These are phyloP conservation scores for Eucalyptus regnans DNA, from an alignment of 345 rosid species.

Conservation along the genomic window DNA sequence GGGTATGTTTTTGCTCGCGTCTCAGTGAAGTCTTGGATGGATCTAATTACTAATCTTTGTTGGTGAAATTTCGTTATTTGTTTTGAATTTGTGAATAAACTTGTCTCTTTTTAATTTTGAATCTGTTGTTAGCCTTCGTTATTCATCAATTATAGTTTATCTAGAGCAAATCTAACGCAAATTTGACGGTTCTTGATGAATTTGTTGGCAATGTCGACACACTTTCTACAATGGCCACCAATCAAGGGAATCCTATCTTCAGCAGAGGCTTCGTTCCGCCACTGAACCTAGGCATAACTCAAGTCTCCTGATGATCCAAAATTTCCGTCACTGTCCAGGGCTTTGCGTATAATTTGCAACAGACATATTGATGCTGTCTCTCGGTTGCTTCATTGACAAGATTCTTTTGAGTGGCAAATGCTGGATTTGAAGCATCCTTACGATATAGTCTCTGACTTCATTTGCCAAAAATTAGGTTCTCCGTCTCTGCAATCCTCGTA, in stretches of 20 bases:
- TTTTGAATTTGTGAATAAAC: not conserved
- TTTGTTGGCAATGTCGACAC: slow-evolving; percentile 65
- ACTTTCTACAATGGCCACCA: not conserved
- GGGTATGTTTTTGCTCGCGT: not conserved
- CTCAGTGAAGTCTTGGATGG: not conserved
- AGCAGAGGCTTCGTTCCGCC: not conserved
- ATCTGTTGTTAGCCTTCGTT: not conserved
- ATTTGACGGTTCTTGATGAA: slow-evolving; percentile 67
- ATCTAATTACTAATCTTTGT: not conserved
- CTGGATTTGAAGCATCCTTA: not conserved
- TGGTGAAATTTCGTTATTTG: not conserved
- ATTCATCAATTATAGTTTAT: not conserved
- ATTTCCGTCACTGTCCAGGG: not conserved
- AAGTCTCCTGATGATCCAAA: not conserved
- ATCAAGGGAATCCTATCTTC: not conserved
- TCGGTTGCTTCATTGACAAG: not conserved
- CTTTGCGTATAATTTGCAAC: not conserved
- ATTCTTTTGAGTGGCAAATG: not conserved
- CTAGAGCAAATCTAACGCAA: slow-evolving; percentile 19
- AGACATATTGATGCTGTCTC: not conserved
- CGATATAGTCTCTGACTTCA: not conserved
- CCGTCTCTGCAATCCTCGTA: not conserved
- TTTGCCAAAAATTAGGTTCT: not conserved
- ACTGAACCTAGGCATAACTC: not conserved
- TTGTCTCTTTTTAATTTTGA: not conserved